Percentiles rank a stretch among this genome's conserved stretches.
These are phyloP conservation scores for Pythium aristosporum DNA, from an alignment of 352 stramenopile species.

Conservation along the genomic window DNA sequence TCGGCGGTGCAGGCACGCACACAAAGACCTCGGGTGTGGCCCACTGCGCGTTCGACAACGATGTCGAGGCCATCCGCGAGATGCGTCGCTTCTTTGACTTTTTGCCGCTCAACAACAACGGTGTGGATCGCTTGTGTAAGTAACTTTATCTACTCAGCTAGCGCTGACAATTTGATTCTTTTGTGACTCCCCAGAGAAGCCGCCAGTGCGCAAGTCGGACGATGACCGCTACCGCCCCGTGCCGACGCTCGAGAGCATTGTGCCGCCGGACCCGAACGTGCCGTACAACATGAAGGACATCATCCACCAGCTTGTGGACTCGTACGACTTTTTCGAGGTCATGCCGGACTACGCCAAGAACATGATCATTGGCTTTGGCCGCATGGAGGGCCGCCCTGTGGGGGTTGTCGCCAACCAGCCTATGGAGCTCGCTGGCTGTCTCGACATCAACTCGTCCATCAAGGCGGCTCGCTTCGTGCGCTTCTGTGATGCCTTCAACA, in stretches of 20 bases:
- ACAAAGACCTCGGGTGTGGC: conserved; percentile 88
- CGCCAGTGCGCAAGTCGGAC: conserved; percentile 69
- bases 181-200: conserved; percentile 47
- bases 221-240: conserved; percentile 88
- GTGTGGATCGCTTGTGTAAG: conserved; percentile 6
- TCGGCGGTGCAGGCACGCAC: conserved; percentile 95
- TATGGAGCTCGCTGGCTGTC: conserved; percentile 94
- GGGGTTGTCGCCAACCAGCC: conserved; percentile 98
- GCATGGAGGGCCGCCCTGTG: conserved; percentile 96
- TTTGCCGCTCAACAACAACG: conserved; percentile 93
- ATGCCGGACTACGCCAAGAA: conserved; percentile 97
- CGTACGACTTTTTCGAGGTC: conserved; percentile 97
- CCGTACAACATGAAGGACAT: conserved; percentile 99
- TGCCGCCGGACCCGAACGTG: conserved; percentile 96
- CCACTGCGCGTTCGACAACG: conserved; percentile 96
- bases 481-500: conserved; percentile 98
- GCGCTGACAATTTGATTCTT: conserved; percentile 2
- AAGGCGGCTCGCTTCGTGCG: conserved; percentile 98
- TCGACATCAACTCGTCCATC: conserved; percentile 97
- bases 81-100: conserved; percentile 96
- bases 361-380: conserved; percentile 96
- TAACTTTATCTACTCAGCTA: not conserved
- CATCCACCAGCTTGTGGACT: conserved; percentile 94
- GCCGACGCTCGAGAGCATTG: conserved; percentile 90
- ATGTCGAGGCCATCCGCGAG: conserved; percentile 93